Evolutionary conservation across 2,329 filamentous ascomycete species (phyloP), one percentile per base, ranked within the genome.

Genomic region (Laburnicola sp.): DNA sequence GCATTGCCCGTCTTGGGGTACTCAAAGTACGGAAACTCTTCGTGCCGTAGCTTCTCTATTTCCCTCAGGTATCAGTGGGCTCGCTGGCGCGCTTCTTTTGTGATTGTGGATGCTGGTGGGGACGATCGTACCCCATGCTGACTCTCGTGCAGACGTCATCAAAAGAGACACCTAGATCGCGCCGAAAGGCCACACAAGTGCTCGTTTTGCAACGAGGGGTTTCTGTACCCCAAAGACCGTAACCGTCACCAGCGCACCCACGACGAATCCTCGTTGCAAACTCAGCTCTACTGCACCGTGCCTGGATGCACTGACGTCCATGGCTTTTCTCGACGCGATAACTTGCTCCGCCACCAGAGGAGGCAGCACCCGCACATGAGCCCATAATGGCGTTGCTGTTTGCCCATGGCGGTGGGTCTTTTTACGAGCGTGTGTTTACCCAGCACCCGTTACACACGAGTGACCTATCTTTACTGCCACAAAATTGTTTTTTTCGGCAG

Each of bases 181-280:
- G 57, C 49, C 43, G 64, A 69, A 48, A 54, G 66, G 46, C 70
- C 68, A 53, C 62, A 71, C 54, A 66, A 63, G 31, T 73, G 70
- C 50, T 34, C 49, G 4, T 31, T 49, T n/a, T 73, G 70, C 42
- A 31, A 45, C n/a, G 59, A 65, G 50, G 61, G 62, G 16, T 73
- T 73, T 53, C 51, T 67, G 32, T 72, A 73, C 43, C 70, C 69
- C 1, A 73, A 72, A 46, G 70, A 72, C 38, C 66, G 62, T 25
- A 51, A 37, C 6, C 66, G 70, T 21, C 70, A 73, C 42, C 50
- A 64, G 36, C 54, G 40, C 4, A 69, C 59, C 31, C 70, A 73
- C 44, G 57, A 50, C 6, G 46, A 59, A 22, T 54, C 58, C 2
- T 53, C 53, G 4, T 39, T 47, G 4, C 51, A 60, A 22, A 38